Evolutionary conservation across 1,284 basidiomycete genomes (phyloP), one percentile per base, ranked within the genome.

Genomic region (Melampsora occidentalis): DNA sequence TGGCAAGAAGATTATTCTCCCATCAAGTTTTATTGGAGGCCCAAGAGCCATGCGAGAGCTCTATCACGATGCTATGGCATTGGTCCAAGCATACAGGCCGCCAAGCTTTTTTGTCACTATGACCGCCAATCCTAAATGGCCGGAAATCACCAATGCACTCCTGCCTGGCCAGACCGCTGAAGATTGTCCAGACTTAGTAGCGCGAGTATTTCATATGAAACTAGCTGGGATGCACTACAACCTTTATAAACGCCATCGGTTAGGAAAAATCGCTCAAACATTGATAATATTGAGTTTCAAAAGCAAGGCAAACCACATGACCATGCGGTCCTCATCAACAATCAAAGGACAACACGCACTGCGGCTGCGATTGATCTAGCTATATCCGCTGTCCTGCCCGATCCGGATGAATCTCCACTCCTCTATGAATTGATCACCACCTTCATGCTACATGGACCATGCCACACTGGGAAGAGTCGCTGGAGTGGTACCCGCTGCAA

Each of bases 51-150:
- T 35, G 35, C 51, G 14, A 57, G 25, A 63, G 31, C 61, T 33
- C 5, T 22, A 83, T 61, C 79, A 83, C 0, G 84, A 85, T 78
- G 81, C 82, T 0, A 79, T 85, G 4, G 82, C 83, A 2, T 80
- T 85, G 77, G 84, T 83, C 0, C 78, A 80, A 5, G 67, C 76
- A 0, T 78, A 69, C 48, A 83, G 83, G 5, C 77, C 72, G 16
- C 84, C 84, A 0, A 83, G 82, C 5, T 83, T 84, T 64, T 85
- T 85, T 78, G 78, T 84, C 71, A 85, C 84, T 0, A 81, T 84
- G 80, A 85, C 83, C 0, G 84, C 83, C 79, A 85, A 85, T 77
- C 80, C 83, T 0, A 79, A 82, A 0, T 85, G 85, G 69, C 22
- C 3, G 1, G 66, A 68, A 68, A 68, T 68, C 14, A n/a, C 33